Base-by-base conservation (phyloP, 1,139 yeast genomes). In the Saccharomyces hybrid region DNA sequence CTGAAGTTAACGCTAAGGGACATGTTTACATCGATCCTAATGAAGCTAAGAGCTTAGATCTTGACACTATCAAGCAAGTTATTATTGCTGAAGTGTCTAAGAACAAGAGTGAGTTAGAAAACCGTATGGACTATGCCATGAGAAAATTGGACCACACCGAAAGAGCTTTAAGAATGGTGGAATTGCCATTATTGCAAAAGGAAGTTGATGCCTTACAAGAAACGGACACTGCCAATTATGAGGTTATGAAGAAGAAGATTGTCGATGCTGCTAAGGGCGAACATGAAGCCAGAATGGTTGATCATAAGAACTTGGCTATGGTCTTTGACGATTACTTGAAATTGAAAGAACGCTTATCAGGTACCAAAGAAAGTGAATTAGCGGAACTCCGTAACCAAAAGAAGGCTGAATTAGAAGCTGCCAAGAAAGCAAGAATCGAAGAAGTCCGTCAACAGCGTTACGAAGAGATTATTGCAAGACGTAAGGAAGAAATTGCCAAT, bases 1-100 rank as follows among this genome's bases (percentile, higher is more conserved):
- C 85, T 64, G 96, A 89, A 66, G 88, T 91, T 71, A 91, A 91
- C 69, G 86, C 95, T 60, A 87, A 88, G 78, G 98, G 99, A 69
- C 84, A 88, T 63, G 86, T 90, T 68, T 79, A 85, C 73, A 81
- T 93, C 67, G 96, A 90, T 70, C 77, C 85, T 68, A 81, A 85
- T 64, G 84, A 89, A 65, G 80, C 91, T 69, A 88, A 83, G 56
- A 85, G 84, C 53, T 75, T 89, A 68, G 91, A 88, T 66, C 79
- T 89, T 55, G 84, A 80, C 61, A 83, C 86, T 67, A 79, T 95
- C 69, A 83, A 82, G 64, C 70, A 73, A 57, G 82, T 90, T 85
- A 96, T 93, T 76, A 76, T 91, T 62, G 88, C 86, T 67, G 96
- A 91, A 73, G 78, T 91, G 66, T 88, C 84, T 65, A 88, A 89